phyloP scores from a whole-genome alignment of 1,284 basidiomycete genomes.

The Dichomitus squalens region DNA sequence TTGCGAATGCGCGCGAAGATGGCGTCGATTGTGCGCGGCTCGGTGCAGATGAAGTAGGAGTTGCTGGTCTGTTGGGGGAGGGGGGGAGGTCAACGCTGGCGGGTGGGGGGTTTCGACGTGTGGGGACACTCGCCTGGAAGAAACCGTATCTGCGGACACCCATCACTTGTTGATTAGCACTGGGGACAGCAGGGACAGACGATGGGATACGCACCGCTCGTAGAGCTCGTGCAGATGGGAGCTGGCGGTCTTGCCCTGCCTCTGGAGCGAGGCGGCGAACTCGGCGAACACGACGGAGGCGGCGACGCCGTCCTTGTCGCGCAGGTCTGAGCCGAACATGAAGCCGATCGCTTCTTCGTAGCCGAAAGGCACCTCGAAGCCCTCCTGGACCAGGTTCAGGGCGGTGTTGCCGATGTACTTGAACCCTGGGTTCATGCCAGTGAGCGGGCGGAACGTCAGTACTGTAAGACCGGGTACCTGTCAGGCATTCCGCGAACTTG shows the following conservation, averaged over 20 bases:
- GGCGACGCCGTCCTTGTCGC: slow-evolving; percentile 85
- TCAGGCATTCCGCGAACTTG: slow-evolving; percentile 80
- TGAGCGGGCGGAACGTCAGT: background rate
- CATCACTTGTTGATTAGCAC: slow-evolving; percentile 4
- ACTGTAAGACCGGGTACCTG: slow-evolving; percentile 48
- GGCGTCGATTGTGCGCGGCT: slow-evolving; percentile 59
- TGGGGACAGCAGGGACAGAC: background rate
- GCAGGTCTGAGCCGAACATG: slow-evolving; percentile 76
- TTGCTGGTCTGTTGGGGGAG: slow-evolving; percentile 64
- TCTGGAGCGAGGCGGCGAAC: slow-evolving; percentile 53
- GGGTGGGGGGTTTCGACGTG: background rate
- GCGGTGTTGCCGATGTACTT: slow-evolving; percentile 87
- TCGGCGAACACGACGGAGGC: slow-evolving; percentile 73
- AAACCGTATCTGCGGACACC: slow-evolving; percentile 47
- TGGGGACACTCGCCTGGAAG: slow-evolving; percentile 46
- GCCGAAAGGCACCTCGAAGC: slow-evolving; percentile 77
- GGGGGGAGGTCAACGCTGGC: background rate
- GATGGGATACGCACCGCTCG: slow-evolving; percentile 45
- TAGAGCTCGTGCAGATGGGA: slow-evolving; percentile 68
- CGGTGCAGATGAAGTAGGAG: slow-evolving; percentile 77
- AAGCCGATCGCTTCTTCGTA: slow-evolving; percentile 91
- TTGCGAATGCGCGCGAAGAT: slow-evolving; percentile 71
- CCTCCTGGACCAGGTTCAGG: slow-evolving; percentile 60
- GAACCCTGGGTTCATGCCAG: slow-evolving; percentile 53
- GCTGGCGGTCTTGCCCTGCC: slow-evolving; percentile 54